These are phyloP conservation scores for Oryza officinalis DNA, from an alignment of 176 grass and related monocot genomes.

Conservation along the genomic window DNA sequence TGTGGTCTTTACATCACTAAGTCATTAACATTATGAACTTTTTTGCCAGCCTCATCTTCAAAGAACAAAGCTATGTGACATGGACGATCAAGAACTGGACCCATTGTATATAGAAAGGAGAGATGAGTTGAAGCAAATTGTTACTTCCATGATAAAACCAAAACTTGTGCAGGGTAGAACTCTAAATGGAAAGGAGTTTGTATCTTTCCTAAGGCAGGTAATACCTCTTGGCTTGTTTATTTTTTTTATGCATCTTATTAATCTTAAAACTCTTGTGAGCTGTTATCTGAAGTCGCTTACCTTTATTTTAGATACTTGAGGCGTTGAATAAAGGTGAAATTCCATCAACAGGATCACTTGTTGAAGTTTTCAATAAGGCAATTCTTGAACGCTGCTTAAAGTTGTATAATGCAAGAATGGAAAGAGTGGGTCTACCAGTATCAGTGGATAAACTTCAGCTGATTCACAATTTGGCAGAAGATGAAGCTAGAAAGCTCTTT, in stretches of 20 bases:
- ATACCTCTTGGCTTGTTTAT: not conserved
- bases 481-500: conserved; percentile 61
- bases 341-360: conserved; percentile 85
- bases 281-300: not conserved
- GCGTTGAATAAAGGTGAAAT: conserved; percentile 98
- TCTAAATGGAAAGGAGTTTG: conserved; percentile 89
- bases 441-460: conserved; percentile 62
- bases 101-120: conserved; percentile 73
- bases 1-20: conserved; percentile 6
- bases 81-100: conserved; percentile 76
- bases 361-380: conserved; percentile 93
- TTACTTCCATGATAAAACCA: conserved; percentile 73
- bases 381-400: conserved; percentile 89
- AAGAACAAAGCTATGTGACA: conserved; percentile 93
- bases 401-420: conserved; percentile 69
- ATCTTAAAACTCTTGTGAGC: conserved; percentile 26
- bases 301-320: conserved; percentile 74
- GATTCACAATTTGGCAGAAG: conserved; percentile 38
- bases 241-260: not conserved
- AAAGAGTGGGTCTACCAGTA: conserved; percentile 55
- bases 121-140: conserved; percentile 76
- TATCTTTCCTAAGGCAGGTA: conserved; percentile 83
- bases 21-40: conserved; percentile 24
- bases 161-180: conserved; percentile 87
- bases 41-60: conserved; percentile 92